Percentiles rank a stretch among this genome's conserved stretches.
Conservation (phyloP, 768 basidiomycete species). For the Kwoniella bestiolae region DNA sequence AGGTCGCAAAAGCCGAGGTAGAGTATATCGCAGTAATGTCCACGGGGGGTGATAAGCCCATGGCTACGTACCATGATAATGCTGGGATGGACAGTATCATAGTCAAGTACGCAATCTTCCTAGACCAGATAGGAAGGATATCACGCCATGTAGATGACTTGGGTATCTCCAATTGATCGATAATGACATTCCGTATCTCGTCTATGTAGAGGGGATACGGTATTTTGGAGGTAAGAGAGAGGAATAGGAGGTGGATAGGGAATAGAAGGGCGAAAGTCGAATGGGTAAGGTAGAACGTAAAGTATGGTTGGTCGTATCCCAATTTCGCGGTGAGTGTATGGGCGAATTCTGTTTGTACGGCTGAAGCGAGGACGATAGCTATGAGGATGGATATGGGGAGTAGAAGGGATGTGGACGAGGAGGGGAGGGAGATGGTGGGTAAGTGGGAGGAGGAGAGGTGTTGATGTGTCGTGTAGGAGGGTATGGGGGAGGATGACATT, state of each 20-base stretch:
- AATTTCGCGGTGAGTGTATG: conserved; percentile 74
- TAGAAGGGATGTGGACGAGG: conserved; percentile 14
- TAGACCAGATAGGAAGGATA: conserved; percentile 26
- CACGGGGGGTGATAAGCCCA: conserved; percentile 64
- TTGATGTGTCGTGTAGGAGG: background rate
- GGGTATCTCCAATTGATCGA: conserved; percentile 59
- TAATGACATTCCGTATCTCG: conserved; percentile 60
- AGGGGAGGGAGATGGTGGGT: background rate
- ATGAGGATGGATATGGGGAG: conserved; percentile 47
- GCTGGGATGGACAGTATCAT: conserved; percentile 50
- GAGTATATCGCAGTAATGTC: conserved; percentile 87
- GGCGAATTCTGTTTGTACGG: conserved; percentile 54
- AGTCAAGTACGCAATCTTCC: conserved; percentile 43
- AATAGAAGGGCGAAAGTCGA: conserved; percentile 75
- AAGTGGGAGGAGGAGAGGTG: background rate
- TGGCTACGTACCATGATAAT: conserved; percentile 47
- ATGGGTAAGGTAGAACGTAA: conserved; percentile 79
- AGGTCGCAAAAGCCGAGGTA: conserved; percentile 88
- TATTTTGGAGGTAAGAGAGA: conserved; percentile 57
- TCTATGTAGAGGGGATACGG: conserved; percentile 63
- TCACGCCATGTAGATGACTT: conserved; percentile 22
- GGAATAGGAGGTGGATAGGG: conserved; percentile 76
- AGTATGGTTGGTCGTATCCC: conserved; percentile 73
- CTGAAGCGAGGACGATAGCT: conserved; percentile 48
- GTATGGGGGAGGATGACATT: conserved; percentile 4